phyloP scores from a whole-genome alignment of 1,284 basidiomycete species.

The Cryptococcus sp. region DNA sequence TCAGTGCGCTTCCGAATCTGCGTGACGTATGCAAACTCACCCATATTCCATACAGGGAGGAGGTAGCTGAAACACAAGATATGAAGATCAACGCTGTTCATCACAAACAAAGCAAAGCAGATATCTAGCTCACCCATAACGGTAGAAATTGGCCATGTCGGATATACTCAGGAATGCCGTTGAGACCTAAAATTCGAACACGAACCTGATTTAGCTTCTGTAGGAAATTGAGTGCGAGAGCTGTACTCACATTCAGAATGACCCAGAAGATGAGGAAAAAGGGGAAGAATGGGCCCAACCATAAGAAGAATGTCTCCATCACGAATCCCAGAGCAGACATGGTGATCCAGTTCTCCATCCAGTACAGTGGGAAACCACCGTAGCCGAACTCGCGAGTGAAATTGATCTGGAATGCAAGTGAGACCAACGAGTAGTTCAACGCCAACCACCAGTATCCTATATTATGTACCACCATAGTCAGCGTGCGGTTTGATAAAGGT shows the following conservation, averaged over 20 bases:
- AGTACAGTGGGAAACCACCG: slow-evolving; percentile 45
- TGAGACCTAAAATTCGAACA: slow-evolving; percentile 24
- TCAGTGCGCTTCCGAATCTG: not conserved
- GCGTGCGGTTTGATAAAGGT: not conserved
- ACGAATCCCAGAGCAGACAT: slow-evolving; percentile 45
- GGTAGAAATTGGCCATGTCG: slow-evolving; percentile 38
- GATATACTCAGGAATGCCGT: slow-evolving; percentile 39
- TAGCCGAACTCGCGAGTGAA: slow-evolving; percentile 39
- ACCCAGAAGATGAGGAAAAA: slow-evolving; percentile 50
- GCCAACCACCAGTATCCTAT: slow-evolving; percentile 44
- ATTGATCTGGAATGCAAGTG: slow-evolving; percentile 38
- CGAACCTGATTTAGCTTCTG: slow-evolving; percentile 5
- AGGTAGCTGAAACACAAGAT: slow-evolving; percentile 22
- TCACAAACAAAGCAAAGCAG: slow-evolving; percentile 3
- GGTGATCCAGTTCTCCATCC: slow-evolving; percentile 43
- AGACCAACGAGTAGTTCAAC: slow-evolving; percentile 44
- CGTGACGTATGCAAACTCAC: slow-evolving; percentile 12
- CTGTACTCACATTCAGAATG: slow-evolving; percentile 31
- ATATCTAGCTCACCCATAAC: slow-evolving; percentile 31
- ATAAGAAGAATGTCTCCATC: slow-evolving; percentile 45
- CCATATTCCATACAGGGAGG: slow-evolving; percentile 42
- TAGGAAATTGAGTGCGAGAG: not conserved
- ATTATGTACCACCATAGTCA: not conserved
- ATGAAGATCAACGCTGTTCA: not conserved
- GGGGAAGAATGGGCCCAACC: slow-evolving; percentile 44